Evolutionary conservation across 169 alveolate genomes (phyloP).

Genomic region (Toxoplasma gondii): DNA sequence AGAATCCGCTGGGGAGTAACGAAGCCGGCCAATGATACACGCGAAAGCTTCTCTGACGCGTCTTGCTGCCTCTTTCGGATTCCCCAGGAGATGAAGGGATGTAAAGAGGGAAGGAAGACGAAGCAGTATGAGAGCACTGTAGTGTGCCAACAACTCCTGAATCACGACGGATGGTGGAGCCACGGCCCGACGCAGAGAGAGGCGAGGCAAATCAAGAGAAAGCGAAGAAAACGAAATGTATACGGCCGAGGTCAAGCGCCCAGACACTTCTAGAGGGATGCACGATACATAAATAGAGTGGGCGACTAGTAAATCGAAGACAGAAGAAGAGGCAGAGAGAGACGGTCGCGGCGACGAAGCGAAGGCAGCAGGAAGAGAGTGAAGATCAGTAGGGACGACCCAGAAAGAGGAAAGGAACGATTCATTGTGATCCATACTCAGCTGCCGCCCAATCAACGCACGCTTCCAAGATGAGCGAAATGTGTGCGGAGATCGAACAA

Average conservation of each 20-base stretch:
- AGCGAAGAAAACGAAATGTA: constrained; percentile 13
- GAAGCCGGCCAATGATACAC: not conserved
- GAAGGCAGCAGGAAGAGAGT: not conserved
- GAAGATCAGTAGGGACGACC: not conserved
- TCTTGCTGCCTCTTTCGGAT: not conserved
- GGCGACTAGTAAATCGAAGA: not conserved
- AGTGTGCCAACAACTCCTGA: constrained; percentile 21
- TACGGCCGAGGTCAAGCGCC: not conserved
- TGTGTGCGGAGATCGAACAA: not conserved
- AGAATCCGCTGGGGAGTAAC: not conserved
- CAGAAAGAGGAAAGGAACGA: not conserved
- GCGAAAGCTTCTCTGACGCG: not conserved
- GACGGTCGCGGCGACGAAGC: not conserved
- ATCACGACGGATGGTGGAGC: not conserved
- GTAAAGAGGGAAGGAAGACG: not conserved
- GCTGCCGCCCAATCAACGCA: no score
- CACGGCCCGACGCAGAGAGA: not conserved
- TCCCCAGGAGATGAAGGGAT: constrained; percentile 7
- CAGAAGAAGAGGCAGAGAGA: not conserved
- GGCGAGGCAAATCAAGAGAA: not conserved
- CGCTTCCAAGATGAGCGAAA: not conserved
- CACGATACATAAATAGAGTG: not conserved
- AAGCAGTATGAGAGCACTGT: constrained; percentile 7
- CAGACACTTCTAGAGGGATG: not conserved
- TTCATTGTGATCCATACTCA: not conserved